Evolutionary conservation across 768 basidiomycete species (phyloP).

Genomic region (Amanita exitialis): DNA sequence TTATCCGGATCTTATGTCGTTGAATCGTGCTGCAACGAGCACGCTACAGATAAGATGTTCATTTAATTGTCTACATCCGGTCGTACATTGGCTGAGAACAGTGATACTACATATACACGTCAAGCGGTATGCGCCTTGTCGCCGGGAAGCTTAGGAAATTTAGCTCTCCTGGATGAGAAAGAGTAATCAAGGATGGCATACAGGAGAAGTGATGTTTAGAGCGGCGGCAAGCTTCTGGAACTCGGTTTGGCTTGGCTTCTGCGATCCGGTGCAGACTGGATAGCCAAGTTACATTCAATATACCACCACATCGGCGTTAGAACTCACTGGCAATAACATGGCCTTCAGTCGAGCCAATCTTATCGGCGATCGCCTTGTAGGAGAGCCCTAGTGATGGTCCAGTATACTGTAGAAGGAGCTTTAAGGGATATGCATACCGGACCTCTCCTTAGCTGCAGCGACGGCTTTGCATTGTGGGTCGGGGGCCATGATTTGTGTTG

Average conservation of each 20-base stretch:
- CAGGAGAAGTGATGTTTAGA: slow-evolving; percentile 25
- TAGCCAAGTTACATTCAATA: not conserved
- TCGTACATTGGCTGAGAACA: no score
- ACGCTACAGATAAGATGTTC: no score
- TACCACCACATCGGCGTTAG: not conserved
- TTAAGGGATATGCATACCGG: slow-evolving; percentile 26
- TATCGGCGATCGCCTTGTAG: slow-evolving; percentile 37
- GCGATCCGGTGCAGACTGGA: slow-evolving; percentile 37
- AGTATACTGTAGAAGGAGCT: not conserved
- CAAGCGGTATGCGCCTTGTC: not conserved
- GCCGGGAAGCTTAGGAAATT: not conserved
- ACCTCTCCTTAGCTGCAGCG: slow-evolving; percentile 34
- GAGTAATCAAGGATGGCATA: not conserved
- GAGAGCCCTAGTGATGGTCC: slow-evolving; percentile 28
- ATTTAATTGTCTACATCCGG: no score
- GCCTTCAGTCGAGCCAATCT: slow-evolving; percentile 29
- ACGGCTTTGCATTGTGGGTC: slow-evolving; percentile 53
- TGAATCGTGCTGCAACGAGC: no score
- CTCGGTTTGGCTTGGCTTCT: slow-evolving; percentile 34
- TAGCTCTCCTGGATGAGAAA: not conserved
- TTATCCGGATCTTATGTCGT: no score
- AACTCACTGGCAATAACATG: slow-evolving; percentile 47
- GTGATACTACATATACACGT: not conserved
- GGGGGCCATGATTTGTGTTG: slow-evolving; percentile 29
- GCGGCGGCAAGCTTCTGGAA: slow-evolving; percentile 35